These are phyloP conservation scores for Diaporthe nobilis DNA, from an alignment of 2,329 filamentous ascomycete genomes.

Conservation along the genomic window DNA sequence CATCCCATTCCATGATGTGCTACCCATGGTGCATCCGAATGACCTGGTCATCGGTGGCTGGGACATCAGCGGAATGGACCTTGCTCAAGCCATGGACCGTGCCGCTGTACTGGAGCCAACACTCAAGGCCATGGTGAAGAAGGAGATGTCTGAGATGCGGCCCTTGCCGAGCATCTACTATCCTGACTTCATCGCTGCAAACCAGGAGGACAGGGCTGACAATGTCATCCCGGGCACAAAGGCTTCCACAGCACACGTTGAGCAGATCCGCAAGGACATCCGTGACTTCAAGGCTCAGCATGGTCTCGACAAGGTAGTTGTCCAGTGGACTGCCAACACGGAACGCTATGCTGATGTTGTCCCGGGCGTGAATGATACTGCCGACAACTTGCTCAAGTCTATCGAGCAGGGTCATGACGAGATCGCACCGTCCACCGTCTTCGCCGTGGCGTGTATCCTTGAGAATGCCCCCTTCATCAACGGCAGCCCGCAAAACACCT, in stretches of 20 bases:
- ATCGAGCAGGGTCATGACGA: conserved; percentile 91
- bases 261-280: conserved; percentile 94
- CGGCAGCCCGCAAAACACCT: conserved; percentile 98
- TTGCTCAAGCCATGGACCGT: conserved; percentile 94
- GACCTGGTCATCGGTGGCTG: conserved; percentile 95
- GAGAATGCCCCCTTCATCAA: conserved; percentile 97
- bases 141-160: conserved; percentile 91
- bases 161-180: conserved; percentile 98
- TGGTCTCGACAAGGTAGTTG: conserved; percentile 92
- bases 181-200: conserved; percentile 98
- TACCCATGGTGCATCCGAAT: conserved; percentile 98
- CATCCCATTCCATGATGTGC: conserved; percentile 92
- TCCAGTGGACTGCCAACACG: conserved; percentile 99
- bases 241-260: conserved; percentile 88
- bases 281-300: conserved; percentile 91
- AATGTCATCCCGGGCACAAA: conserved; percentile 88
- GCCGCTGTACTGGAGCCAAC: conserved; percentile 96
- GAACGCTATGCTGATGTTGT: conserved; percentile 95
- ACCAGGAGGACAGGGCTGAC: conserved; percentile 96
- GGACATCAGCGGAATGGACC: conserved; percentile 94
- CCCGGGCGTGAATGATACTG: conserved; percentile 93
- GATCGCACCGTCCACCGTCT: conserved; percentile 95
- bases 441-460: conserved; percentile 93
- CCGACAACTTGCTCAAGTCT: conserved; percentile 90
- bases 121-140: conserved; percentile 88